Percentiles rank a stretch among this genome's conserved stretches.
These are phyloP conservation scores for Aspergillus sparsus DNA, from an alignment of 495 filamentous ascomycete species.

Conservation along the genomic window DNA sequence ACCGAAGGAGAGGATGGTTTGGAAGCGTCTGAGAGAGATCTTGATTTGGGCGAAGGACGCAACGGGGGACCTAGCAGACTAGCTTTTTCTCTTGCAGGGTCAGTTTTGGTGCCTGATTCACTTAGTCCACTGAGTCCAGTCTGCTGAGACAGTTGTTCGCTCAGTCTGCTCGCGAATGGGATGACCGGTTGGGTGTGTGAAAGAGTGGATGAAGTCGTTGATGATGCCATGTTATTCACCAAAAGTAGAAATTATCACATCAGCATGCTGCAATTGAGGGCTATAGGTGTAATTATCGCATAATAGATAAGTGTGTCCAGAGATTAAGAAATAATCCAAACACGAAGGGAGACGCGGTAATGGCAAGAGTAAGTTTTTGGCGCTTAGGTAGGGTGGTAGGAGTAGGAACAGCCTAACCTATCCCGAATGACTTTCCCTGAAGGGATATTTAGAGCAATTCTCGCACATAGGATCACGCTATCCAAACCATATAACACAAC, in stretches of 20 bases:
- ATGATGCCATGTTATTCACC: slow-evolving; percentile 25
- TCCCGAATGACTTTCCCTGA: background rate
- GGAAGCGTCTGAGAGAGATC: slow-evolving; percentile 48
- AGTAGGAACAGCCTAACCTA: background rate
- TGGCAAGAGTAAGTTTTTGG: background rate
- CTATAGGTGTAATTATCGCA: background rate
- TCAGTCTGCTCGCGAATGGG: slow-evolving; percentile 45
- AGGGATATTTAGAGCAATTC: background rate
- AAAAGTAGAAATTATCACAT: slow-evolving; percentile 9
- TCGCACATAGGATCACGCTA: background rate
- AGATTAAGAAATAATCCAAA: background rate
- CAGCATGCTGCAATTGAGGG: slow-evolving; percentile 13
- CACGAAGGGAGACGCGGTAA: background rate
- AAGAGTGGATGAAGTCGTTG: slow-evolving; percentile 24
- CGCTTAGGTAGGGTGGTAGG: background rate
- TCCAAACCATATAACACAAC: slow-evolving; percentile 7
- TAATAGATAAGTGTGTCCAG: background rate
- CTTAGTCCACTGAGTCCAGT: slow-evolving; percentile 26
- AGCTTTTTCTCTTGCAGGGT: slow-evolving; percentile 19
- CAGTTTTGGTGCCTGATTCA: slow-evolving; percentile 20
- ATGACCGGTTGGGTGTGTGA: slow-evolving; percentile 27
- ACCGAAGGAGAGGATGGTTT: slow-evolving; percentile 37
- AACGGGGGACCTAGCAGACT: slow-evolving; percentile 24
- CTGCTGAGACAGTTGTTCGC: slow-evolving; percentile 41
- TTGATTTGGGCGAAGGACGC: slow-evolving; percentile 40